Evolutionary conservation across 305 asterid genomes (phyloP), one percentile per base, ranked within the genome.

Genomic region (Fraxinus nigra): DNA sequence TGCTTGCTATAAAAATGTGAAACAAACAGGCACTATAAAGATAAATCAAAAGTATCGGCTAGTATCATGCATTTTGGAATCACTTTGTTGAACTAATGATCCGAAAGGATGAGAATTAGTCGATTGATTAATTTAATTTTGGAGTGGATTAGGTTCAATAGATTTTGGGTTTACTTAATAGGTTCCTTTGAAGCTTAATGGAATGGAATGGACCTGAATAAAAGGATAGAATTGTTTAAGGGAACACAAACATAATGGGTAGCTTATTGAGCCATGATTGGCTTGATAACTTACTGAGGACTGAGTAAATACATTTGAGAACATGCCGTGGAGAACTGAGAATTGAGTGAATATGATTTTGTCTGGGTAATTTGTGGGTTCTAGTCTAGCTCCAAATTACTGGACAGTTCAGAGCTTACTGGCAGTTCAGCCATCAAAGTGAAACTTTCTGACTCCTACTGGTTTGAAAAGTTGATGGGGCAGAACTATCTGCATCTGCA

Each of bases 301-400:
- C 46, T 37, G 48, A 38, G 22, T 51, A 67, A 38, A 38, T 11
- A 30, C 46, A 26, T 67, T 67, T 35, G 54, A 7, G 35, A 73
- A 33, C 34, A 26, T 38, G 3, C 74, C 51, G 18, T 54, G 28
- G 59, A 65, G 59, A 65, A 61, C 69, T 78, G 78, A 75, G 78
- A 65, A 69, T 35, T 35, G 40, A 35, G 40, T 28, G 69, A 38
- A 40, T 13, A 43, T 75, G 18, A 73, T 40, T 75, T 75, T 79
- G 72, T 81, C 79, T 40, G 20, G 32, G 38, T 13, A 24, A 69
- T 37, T 35, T 78, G 77, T 24, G 28, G 32, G 20, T 18, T 65
- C 76, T 72, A 74, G 72, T 63, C 80, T 76, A 59, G 72, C 34
- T 61, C 73, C 79, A 43, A 67, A 78, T 81, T 81, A 35, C 40